Base-by-base conservation (phyloP, 148 eudicot species). In the Linanthus parryae region DNA sequence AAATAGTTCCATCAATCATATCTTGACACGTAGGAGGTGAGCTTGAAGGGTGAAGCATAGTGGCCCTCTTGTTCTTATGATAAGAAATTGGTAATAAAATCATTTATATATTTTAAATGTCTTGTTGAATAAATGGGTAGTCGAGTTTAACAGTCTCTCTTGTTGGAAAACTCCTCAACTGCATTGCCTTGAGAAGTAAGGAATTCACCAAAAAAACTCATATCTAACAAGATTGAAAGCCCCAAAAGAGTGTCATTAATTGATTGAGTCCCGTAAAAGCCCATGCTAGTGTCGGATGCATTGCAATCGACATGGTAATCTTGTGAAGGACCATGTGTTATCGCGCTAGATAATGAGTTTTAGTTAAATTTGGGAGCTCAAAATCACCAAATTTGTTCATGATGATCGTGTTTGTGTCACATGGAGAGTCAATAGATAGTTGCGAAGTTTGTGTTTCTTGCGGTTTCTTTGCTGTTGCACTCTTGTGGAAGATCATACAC, bases 401-500 rank as follows among this genome's bases (percentile, higher is more conserved):
- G 8, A 58, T 70, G n/a, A n/a, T n/a, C 42, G 69, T 66, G 61
- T 68, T 71, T 3, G 66, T 74, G 13, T 76, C 74, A 23, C 73
- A 71, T 0, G 66, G 75, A 6, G 83, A 77, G 18, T 65, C 81
- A 3, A 54, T 45, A 4, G 81, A 74, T 27, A 54, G 64, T 37
- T 73, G 80, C 1, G 83, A 67, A 1, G 84, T 65, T 30, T 71
- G 54, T 27, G 67, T 50, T 15, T 70, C 79, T 41, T 74, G 81
- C 27, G 75, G 73, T 56, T 65, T 80, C 57, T 75, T 84, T 6
- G 73, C 55, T 23, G 62, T 60, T 14, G 71, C 45, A 19, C 70
- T 81, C 70, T 84, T 84, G 17, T 75, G 84, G 19, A 84, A 84
- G 0, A 84, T 67, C 61, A 87, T 57, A 28, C 84, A 84, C 2